These are phyloP conservation scores for Suillus weaverae DNA, from an alignment of 768 basidiomycete species.

Conservation along the genomic window DNA sequence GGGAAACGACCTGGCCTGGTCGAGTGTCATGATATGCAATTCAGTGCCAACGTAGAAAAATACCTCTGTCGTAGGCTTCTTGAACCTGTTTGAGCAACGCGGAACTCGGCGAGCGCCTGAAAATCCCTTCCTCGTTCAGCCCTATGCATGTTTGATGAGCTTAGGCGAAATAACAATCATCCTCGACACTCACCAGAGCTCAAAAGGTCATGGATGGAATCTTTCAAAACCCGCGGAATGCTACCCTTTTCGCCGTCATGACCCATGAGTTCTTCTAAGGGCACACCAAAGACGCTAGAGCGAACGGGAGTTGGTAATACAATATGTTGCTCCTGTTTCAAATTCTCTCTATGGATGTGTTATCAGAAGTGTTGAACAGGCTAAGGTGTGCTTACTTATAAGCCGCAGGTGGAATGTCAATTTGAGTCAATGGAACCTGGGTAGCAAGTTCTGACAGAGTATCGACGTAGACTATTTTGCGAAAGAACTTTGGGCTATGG, in stretches of 20 bases:
- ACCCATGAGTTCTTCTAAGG: slow-evolving; percentile 83
- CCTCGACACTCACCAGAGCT: slow-evolving; percentile 43
- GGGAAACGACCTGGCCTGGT: slow-evolving; percentile 73
- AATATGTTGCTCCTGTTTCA: slow-evolving; percentile 71
- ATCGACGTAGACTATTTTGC: slow-evolving; percentile 74
- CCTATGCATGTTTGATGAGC: slow-evolving; percentile 28
- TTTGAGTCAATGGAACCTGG: slow-evolving; percentile 81
- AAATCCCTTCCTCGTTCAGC: slow-evolving; percentile 74
- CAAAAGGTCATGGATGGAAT: slow-evolving; percentile 70
- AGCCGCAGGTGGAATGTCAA: slow-evolving; percentile 80
- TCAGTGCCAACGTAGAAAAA: neutral
- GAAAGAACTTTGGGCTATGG: slow-evolving; percentile 82
- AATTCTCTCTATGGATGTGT: slow-evolving; percentile 60
- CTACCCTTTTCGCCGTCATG: slow-evolving; percentile 79
- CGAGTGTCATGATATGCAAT: slow-evolving; percentile 9
- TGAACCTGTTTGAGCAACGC: slow-evolving; percentile 69
- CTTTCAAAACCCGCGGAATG: slow-evolving; percentile 77
- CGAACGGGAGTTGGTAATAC: slow-evolving; percentile 59
- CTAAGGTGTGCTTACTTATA: slow-evolving; percentile 60
- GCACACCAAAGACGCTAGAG: slow-evolving; percentile 75
- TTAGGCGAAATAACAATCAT: neutral
- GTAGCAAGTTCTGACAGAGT: slow-evolving; percentile 78
- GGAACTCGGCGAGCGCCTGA: slow-evolving; percentile 78
- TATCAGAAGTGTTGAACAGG: slow-evolving; percentile 4
- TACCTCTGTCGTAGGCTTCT: slow-evolving; percentile 84